phyloP scores from a whole-genome alignment of 2,329 filamentous ascomycete genomes.

The Lachnellula arida region DNA sequence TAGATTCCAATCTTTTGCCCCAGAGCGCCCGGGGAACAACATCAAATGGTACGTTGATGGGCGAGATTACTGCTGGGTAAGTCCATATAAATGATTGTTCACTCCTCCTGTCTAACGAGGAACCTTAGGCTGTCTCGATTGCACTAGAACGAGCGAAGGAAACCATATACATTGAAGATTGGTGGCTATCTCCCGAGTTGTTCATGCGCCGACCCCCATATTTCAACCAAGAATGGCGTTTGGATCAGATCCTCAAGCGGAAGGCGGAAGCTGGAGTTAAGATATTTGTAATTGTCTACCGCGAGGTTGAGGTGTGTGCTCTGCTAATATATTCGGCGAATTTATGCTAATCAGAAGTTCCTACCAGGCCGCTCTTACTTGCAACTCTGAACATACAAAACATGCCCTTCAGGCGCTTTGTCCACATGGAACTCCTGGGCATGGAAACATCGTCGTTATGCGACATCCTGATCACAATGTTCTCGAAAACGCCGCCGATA shows the following conservation, averaged over 20 bases:
- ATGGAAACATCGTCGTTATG: slow-evolving; percentile 85
- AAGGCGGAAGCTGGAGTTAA: slow-evolving; percentile 90
- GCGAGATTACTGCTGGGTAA: slow-evolving; percentile 83
- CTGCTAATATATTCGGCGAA: neutral
- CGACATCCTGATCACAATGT: slow-evolving; percentile 94
- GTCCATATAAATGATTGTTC: slow-evolving; percentile 3
- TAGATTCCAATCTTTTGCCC: slow-evolving; percentile 87
- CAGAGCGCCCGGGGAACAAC: slow-evolving; percentile 76
- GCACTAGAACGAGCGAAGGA: slow-evolving; percentile 88
- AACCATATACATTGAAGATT: slow-evolving; percentile 92
- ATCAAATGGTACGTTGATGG: slow-evolving; percentile 98
- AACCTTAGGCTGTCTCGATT: slow-evolving; percentile 64
- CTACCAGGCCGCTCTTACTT: slow-evolving; percentile 74
- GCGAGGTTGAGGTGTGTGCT: slow-evolving; percentile 49
- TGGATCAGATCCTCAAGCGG: slow-evolving; percentile 83
- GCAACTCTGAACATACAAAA: slow-evolving; percentile 91
- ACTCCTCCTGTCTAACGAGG: neutral
- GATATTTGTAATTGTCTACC: slow-evolving; percentile 90
- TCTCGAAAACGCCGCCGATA: slow-evolving; percentile 87
- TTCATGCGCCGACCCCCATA: slow-evolving; percentile 82
- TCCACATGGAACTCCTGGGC: slow-evolving; percentile 72
- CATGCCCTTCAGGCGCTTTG: slow-evolving; percentile 75
- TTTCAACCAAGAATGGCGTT: slow-evolving; percentile 75
- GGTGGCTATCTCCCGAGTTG: slow-evolving; percentile 91
- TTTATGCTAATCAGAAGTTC: slow-evolving; percentile 13